Base-by-base conservation (phyloP, 306 rosid genomes). In the Mimosa bimucronata region DNA sequence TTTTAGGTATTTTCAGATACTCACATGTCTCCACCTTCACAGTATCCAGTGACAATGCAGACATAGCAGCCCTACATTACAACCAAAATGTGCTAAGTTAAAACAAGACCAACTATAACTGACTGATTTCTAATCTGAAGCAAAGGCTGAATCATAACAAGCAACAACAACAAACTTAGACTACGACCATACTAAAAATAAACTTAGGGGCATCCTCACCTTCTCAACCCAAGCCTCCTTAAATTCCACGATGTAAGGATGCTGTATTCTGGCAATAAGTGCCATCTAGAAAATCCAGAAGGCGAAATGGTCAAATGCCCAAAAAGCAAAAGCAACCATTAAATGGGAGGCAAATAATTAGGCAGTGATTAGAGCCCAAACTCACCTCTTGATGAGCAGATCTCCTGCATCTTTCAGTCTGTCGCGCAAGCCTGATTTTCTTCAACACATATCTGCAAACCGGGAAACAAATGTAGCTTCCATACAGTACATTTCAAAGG, bases 1-100 rank as follows among this genome's bases (percentile, higher is more conserved):
- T 88, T 60, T 48, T 57, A 81, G 60, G 2, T 40, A 74, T 79
- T n/a, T 25, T 52, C 61, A 30, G 50, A 73, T 65, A 91, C 99
- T 90, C 89, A 96, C 99, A 96, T 91, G 88, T 96, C 99, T 91
- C 99, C 99, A 65, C 99, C 99, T 86, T 96, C 99, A 82, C 99
- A 96, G 74, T 96, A 96, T 60, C 99, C 99, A 0, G 99, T 96
- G 82, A 96, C 98, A 79, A 96, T 96, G 85, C 99, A 96, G 77
- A 96, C 99, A 82, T 96, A 96, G 86, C 99, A 96, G 77, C 99
- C 99, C 99, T 96, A 53, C 93, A 89, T 82, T 70, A 87, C 74
- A 80, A 79, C 72, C 61, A 82, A 60, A 79, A 45, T 23, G 37
- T 16, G 40, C 67, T 81, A 37, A 74, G 80, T 66, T 19, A 23